Percentiles rank a stretch among this genome's conserved stretches.
These are phyloP conservation scores for Aspergillus taichungensis DNA, from an alignment of 495 filamentous ascomycete species.

Conservation along the genomic window DNA sequence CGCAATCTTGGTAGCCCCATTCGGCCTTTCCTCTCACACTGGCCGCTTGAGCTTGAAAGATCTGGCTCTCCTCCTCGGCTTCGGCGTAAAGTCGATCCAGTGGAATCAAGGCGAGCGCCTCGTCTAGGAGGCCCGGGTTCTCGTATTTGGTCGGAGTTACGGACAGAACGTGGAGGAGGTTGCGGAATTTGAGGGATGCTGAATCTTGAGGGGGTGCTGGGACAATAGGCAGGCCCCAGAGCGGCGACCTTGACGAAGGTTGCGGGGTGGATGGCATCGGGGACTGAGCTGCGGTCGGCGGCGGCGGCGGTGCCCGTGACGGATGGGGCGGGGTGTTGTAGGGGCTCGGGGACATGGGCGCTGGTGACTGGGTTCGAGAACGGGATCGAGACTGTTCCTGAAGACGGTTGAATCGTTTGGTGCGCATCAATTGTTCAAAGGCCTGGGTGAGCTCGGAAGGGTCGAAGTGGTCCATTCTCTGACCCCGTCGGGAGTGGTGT, in stretches of 20 bases:
- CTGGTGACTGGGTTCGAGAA: slow-evolving; percentile 43
- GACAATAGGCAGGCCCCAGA: slow-evolving; percentile 70
- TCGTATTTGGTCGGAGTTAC: slow-evolving; percentile 86
- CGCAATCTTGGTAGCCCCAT: slow-evolving; percentile 99
- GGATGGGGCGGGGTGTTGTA: slow-evolving; percentile 23
- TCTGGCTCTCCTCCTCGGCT: slow-evolving; percentile 85
- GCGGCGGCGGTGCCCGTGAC: slow-evolving; percentile 32
- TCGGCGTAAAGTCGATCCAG: slow-evolving; percentile 89
- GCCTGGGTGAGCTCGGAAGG: slow-evolving; percentile 46
- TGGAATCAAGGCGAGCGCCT: slow-evolving; percentile 77
- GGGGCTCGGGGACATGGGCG: slow-evolving; percentile 23
- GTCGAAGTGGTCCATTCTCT: slow-evolving; percentile 32
- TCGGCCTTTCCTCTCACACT: slow-evolving; percentile 76
- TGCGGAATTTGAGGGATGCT: slow-evolving; percentile 72
- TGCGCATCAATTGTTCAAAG: slow-evolving; percentile 72
- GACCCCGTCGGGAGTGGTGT: slow-evolving; percentile 23
- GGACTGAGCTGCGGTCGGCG: slow-evolving; percentile 22
- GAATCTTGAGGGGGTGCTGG: slow-evolving; percentile 70
- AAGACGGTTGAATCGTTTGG: slow-evolving; percentile 69
- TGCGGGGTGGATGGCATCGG: slow-evolving; percentile 29
- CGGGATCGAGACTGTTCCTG: slow-evolving; percentile 47
- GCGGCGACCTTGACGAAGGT: slow-evolving; percentile 55
- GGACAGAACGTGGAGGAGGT: slow-evolving; percentile 71
- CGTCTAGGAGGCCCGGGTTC: slow-evolving; percentile 91
- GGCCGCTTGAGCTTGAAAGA: slow-evolving; percentile 76